phyloP scores from a whole-genome alignment of 2,329 filamentous ascomycete species.

The Ophiostoma sp. region DNA sequence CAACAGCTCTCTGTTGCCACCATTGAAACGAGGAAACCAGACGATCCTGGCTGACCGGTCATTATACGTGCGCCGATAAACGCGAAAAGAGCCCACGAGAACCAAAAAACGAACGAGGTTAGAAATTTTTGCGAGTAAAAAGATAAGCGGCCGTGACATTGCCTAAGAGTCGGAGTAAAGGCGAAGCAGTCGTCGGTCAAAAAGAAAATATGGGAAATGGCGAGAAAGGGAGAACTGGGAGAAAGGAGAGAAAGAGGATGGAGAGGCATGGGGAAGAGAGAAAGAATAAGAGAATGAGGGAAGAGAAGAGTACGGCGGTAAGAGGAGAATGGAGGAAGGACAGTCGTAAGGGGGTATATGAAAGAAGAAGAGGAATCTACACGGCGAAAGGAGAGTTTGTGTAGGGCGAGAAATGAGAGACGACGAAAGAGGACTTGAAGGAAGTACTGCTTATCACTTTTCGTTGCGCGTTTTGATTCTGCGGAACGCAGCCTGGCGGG shows the following conservation, averaged over 20 bases:
- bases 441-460: conserved; percentile 64
- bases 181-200: neutral
- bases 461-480: conserved; percentile 90
- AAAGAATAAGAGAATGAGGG: neutral
- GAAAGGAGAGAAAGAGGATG: too few species aligned
- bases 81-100: conserved; percentile 9
- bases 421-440: conserved; percentile 35
- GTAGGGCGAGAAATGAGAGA: conserved; percentile 2
- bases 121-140: conserved; percentile 7
- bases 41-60: neutral
- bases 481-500: conserved; percentile 72
- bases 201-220: neutral
- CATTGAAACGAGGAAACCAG: neutral
- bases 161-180: neutral
- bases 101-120: neutral
- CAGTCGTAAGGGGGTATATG: neutral
- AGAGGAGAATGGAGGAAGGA: neutral
- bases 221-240: neutral
- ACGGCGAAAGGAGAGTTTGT: neutral
- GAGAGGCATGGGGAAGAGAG: neutral
- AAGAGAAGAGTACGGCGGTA: neutral
- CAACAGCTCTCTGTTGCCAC: neutral
- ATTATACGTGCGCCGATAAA: neutral
- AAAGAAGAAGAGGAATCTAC: neutral
- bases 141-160: neutral